A percentile compares a stretch with the other conserved stretches of the same genome.
These are phyloP conservation scores for Pichia sp. DNA, from an alignment of 1,139 yeast species.

Conservation along the genomic window DNA sequence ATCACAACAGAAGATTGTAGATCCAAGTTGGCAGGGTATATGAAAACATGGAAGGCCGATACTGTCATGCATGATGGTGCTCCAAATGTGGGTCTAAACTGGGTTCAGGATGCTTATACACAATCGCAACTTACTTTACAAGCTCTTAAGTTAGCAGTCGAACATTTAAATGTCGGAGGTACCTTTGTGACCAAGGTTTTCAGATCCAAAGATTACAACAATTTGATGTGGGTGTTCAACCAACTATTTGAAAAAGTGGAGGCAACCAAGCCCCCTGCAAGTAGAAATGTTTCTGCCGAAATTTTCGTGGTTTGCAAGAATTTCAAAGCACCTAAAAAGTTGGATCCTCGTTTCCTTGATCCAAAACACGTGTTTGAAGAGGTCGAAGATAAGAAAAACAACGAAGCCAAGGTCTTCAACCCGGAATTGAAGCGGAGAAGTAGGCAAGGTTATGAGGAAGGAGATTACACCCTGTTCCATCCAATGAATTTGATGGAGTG, in stretches of 20 bases:
- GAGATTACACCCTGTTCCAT: constrained; percentile 76
- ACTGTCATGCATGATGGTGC: constrained; percentile 99
- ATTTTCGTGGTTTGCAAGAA: constrained; percentile 96
- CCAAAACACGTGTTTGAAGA: constrained; percentile 94
- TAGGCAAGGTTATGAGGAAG: constrained; percentile 97
- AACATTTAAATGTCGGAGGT: constrained; percentile 86
- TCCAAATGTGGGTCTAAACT: constrained; percentile 97
- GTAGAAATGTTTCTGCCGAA: constrained; percentile 98
- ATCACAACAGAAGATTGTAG: constrained; percentile 98
- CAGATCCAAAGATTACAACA: constrained; percentile 96
- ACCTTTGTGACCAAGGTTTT: constrained; percentile 96
- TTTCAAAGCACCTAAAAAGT: constrained; percentile 90
- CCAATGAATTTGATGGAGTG: constrained; percentile 74
- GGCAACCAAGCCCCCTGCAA: constrained; percentile 98
- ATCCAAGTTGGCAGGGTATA: constrained; percentile 85
- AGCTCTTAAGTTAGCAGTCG: constrained; percentile 92
- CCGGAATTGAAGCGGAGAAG: constrained; percentile 88
- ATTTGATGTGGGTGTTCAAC: constrained; percentile 94
- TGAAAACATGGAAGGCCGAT: constrained; percentile 99
- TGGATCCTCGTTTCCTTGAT: constrained; percentile 89
- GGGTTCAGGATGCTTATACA: constrained; percentile 99
- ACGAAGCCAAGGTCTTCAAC: constrained; percentile 87
- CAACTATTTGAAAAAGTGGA: constrained; percentile 94
- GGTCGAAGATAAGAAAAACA: constrained; percentile 71
- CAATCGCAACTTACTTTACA: constrained; percentile 94